Evolutionary conservation across 148 eudicot genomes (phyloP).

Genomic region (Amaranthus cruentus): DNA sequence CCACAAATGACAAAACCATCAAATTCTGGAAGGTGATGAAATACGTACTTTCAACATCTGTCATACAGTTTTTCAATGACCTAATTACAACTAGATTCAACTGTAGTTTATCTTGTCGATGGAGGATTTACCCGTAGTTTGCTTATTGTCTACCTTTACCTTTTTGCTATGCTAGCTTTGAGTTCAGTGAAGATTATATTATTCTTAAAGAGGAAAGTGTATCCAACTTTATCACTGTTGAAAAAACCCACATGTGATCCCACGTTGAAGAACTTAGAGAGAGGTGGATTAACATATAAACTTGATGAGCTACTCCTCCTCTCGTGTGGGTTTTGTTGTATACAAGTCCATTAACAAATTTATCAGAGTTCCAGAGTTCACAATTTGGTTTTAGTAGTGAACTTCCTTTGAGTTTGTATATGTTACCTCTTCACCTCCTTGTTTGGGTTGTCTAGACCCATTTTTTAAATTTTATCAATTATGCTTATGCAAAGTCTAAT

Average conservation of each 20-base stretch:
- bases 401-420: too few relatives aligned
- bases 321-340: too few relatives aligned
- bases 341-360: too few relatives aligned
- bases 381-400: too few relatives aligned
- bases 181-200: background rate
- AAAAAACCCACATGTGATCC: too few relatives aligned
- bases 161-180: slow-evolving; percentile 3
- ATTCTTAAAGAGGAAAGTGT: background rate
- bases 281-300: too few relatives aligned
- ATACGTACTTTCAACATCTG: background rate
- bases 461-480: too few relatives aligned
- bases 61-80: background rate
- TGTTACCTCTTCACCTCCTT: too few relatives aligned
- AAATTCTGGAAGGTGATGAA: slow-evolving; percentile 87
- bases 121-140: background rate
- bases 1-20: slow-evolving; percentile 93
- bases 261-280: too few relatives aligned
- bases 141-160: background rate
- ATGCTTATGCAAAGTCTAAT: background rate
- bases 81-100: background rate
- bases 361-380: too few relatives aligned
- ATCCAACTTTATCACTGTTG: background rate
- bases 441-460: too few relatives aligned
- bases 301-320: too few relatives aligned
- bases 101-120: background rate